Evolutionary conservation across 805 yeast species (phyloP).

Genomic region (Hanseniaspora taiwanica): DNA sequence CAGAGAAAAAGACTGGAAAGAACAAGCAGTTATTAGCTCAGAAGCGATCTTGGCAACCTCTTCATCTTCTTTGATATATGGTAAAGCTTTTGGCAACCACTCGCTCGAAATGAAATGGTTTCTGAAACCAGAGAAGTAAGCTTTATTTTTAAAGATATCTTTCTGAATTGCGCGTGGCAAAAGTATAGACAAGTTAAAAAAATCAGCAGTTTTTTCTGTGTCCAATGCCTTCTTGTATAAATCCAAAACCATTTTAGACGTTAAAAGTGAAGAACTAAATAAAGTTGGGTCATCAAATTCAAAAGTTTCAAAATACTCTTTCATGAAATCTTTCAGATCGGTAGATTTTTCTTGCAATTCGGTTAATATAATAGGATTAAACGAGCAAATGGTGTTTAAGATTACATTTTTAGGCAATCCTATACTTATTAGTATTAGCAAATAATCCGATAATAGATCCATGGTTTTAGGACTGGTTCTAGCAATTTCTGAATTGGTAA

Average conservation of each 20-base stretch:
- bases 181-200: neutral
- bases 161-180: neutral
- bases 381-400: neutral
- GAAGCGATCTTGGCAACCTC: constrained; percentile 9
- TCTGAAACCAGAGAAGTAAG: neutral
- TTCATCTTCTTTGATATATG: constrained; percentile 6
- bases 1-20: constrained; percentile 1
- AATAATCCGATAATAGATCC: constrained; percentile 23
- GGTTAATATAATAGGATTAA: neutral
- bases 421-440: constrained; percentile 5
- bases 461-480: constrained; percentile 11
- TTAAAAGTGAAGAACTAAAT: neutral
- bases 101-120: neutral
- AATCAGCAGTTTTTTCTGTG: neutral
- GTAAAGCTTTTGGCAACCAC: neutral
- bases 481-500: constrained; percentile 18
- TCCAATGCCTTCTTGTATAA: neutral
- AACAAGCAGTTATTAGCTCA: constrained; percentile 7
- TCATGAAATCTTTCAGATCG: neutral
- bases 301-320: neutral
- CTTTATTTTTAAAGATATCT: neutral
- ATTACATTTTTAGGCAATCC: constrained; percentile 5
- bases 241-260: neutral
- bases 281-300: neutral
- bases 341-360: neutral